These are phyloP conservation scores for Abelmoschus esculentus DNA, from an alignment of 345 rosid genomes.

Conservation along the genomic window DNA sequence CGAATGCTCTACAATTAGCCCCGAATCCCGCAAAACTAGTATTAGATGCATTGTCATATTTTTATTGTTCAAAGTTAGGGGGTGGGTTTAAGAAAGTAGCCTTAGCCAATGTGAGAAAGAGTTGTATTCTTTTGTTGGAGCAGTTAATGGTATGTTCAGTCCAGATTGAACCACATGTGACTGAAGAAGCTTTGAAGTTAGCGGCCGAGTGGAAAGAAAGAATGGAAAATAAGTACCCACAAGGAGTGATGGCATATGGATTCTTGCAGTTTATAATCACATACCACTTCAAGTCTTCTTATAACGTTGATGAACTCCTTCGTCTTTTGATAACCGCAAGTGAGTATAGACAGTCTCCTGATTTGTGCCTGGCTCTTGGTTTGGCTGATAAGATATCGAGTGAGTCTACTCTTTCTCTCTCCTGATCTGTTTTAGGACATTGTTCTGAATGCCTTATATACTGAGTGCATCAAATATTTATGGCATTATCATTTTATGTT, in stretches of 20 bases:
- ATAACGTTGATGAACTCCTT: constrained; percentile 23
- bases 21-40: constrained; percentile 26
- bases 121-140: constrained; percentile 17
- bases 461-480: background rate
- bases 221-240: constrained; percentile 8
- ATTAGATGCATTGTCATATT: constrained; percentile 17
- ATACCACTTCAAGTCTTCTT: constrained; percentile 24
- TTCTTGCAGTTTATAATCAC: constrained; percentile 25
- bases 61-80: constrained; percentile 11
- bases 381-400: constrained; percentile 15
- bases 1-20: constrained; percentile 14
- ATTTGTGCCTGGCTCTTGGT: constrained; percentile 22
- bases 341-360: constrained; percentile 12
- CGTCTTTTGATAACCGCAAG: constrained; percentile 14
- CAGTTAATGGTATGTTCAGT: constrained; percentile 16
- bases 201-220: constrained; percentile 21
- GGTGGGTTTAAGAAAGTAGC: background rate
- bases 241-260: constrained; percentile 22
- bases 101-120: constrained; percentile 1
- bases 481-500: background rate
- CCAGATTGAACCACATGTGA: constrained; percentile 12
- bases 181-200: constrained; percentile 21
- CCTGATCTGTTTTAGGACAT: background rate
- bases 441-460: background rate
- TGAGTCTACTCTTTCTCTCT: background rate